Base-by-base conservation (phyloP, 805 yeast genomes). In the Priceomyces castillae region DNA sequence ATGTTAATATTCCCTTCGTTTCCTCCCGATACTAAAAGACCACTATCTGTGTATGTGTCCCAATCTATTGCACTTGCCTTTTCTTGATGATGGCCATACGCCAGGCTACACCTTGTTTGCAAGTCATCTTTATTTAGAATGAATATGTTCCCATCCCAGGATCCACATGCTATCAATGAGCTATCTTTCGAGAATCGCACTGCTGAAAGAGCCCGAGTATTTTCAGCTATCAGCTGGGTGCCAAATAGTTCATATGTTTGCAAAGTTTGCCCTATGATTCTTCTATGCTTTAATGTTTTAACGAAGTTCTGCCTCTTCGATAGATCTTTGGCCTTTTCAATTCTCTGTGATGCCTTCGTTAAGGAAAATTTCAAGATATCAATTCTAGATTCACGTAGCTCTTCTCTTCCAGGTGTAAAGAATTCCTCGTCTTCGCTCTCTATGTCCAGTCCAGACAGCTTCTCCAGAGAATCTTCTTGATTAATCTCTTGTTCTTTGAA, bases 121-220 rank as follows among this genome's bases (percentile, higher is more conserved):
- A 84, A 61, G 2, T 73, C 59, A 0, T 62, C 53, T 2, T 61
- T 50, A 36, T 74, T 60, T n/a, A 84, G 34, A 1, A 87, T 48
- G 47, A 73, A 75, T 4, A 88, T 52, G 20, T 72, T 71, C 3
- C 97, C 97, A 48, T 82, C 79, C 97, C 98, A 92, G 30, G 94
- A 85, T 0, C 90, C 94, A 11, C 80, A 69, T 0, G 88, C 84
- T 2, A 86, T 61, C 2, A 48, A 40, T 1, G 53, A 34, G 3
- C 66, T 59, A 40, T 67, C 57, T 22, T 16, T 15, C 3, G 80
- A 69, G 45, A 78, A 69, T 5, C 78, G 53, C 0, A 82, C 78
- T 2, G 70, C 59, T 0, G 95, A 82, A 0, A 86, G 72, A 3
- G 95, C 88, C 44, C 97, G 68, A 2, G 74, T 69, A 16, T 86